Base-by-base conservation (phyloP, 2,329 filamentous ascomycete species). In the Sordariomycetes sp. region DNA sequence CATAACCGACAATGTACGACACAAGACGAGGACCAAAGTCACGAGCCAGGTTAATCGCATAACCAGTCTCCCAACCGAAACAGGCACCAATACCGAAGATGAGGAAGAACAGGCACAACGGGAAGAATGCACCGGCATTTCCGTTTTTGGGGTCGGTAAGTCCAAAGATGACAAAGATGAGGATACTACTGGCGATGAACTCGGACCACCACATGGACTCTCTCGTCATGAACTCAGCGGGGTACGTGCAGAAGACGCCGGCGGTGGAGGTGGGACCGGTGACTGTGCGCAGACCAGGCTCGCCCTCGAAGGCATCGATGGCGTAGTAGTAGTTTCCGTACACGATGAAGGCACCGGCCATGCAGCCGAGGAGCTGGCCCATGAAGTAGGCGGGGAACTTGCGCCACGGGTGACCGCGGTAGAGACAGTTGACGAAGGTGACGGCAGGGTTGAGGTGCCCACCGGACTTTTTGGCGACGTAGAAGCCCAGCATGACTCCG, bases 11-110 rank as follows among this genome's bases (percentile, higher is more conserved):
- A 48, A 78, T 71, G 48, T 76, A 82, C 2, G 73, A 72, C 41
- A 82, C 72, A 28, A 85, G 53, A 9, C 81, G 64, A 8, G 80
- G 80, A 1, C 79, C 78, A 48, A 86, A 82, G 42, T 86, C 82
- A 54, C 82, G 68, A 23, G 79, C 81, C 27, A 83, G 55, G 47
- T 86, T 86, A 43, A 85, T 83, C 12, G 80, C 81, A 55, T 82
- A 86, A 24, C 82, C 80, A 2, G 81, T 86, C 53, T 86, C 73
- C 78, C 78, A 85, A 6, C 82, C 82, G 46, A 83, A 85, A 49
- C 77, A 81, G 21, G 77, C 75, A 14, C 79, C 80, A 16, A 86
- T 75, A 7, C 79, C 81, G 48, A 85, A 85, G 41, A 86, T 76
- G 31, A 85, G 61, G 55, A 85, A 84, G 57, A 84, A 82, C 6